A percentile compares a stretch with the other conserved stretches of the same genome.
phyloP scores from a whole-genome alignment of 2,329 filamentous ascomycete species.

The Karstenula rhodostoma region DNA sequence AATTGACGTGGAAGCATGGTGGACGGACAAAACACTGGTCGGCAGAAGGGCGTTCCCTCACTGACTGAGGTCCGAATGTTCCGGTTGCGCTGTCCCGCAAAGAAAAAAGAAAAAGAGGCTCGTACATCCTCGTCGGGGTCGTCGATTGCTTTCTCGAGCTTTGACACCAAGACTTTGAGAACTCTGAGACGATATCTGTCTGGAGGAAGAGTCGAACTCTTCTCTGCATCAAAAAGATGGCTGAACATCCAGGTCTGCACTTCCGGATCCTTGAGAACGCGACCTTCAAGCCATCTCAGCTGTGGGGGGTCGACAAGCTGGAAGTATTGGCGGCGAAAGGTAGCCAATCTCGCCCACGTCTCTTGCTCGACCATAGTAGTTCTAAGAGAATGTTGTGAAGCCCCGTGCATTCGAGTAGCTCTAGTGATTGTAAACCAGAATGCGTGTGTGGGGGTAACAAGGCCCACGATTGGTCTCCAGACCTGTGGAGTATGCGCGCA shows the following conservation, averaged over 20 bases:
- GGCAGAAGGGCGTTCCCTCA: background rate
- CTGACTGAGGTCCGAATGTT: background rate
- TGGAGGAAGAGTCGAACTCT: slow-evolving; percentile 67
- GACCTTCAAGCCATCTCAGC: slow-evolving; percentile 69
- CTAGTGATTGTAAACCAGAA: background rate
- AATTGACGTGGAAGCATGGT: slow-evolving; percentile 1
- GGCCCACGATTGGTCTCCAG: background rate
- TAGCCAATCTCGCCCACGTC: slow-evolving; percentile 26
- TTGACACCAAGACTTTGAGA: slow-evolving; percentile 74
- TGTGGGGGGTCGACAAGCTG: slow-evolving; percentile 72
- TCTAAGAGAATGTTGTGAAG: background rate
- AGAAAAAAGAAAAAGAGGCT: slow-evolving; percentile 39
- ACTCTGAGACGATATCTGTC: slow-evolving; percentile 74
- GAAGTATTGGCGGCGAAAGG: slow-evolving; percentile 77
- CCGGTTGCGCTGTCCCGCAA: background rate
- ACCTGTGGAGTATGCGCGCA: background rate
- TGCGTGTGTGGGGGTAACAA: background rate
- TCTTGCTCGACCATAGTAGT: slow-evolving; percentile 3
- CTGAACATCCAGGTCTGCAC: slow-evolving; percentile 73
- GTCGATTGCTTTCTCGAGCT: slow-evolving; percentile 76
- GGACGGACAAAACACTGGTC: background rate
- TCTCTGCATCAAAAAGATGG: slow-evolving; percentile 70
- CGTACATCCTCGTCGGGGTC: slow-evolving; percentile 91
- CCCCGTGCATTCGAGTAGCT: background rate
- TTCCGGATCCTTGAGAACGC: slow-evolving; percentile 65